Base-by-base conservation (phyloP, 2,329 filamentous ascomycete genomes). In the Truncatella angustata region DNA sequence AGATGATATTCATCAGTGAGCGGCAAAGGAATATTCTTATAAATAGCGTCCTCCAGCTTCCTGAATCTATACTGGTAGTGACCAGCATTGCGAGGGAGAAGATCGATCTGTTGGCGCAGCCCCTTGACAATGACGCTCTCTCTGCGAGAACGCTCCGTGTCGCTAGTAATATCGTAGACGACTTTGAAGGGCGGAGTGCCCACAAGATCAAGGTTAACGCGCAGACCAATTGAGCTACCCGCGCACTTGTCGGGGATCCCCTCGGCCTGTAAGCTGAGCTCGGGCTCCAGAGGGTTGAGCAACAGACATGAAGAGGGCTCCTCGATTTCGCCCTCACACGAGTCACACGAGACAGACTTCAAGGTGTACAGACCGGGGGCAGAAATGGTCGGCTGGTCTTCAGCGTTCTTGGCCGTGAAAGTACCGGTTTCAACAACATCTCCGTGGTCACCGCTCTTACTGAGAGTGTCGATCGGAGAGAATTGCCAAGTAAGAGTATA, bases 191-290 rank as follows among this genome's bases (percentile, higher is more conserved):
- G 93, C 42, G 95, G 93, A 0, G 91, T 96, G 55, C 94, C 94
- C 24, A 93, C 88, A 35, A 99, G 78, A 66, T 97, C 91, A 46
- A 99, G 74, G 63, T 94, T 88, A 37, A 99, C 90, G 10, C 88
- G 83, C 50, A 99, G 80, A 36, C 94, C 94, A 56, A 99, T 90
- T 0, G 94, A 91, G 64, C 91, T 96, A 44, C 92, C 91, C 32
- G 92, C 93, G 67, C 94, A 99, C 66, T 95, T 96, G 69, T 99
- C 94, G 49, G 90, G 88, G 39, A 99, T 91, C 56, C 91, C 87
- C 60, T 96, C 88, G 5, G 85, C 79, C 28, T 80, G 81, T 46
- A 99, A 75, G 4, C 82, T 77, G 53, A 99, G 69, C 51, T 87
- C 84, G 9, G 94, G 94, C 70, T 96, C 87, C 0, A 94, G 86